These are phyloP conservation scores for Picea glauca DNA, from an alignment of 75 land plant species.

Conservation along the genomic window DNA sequence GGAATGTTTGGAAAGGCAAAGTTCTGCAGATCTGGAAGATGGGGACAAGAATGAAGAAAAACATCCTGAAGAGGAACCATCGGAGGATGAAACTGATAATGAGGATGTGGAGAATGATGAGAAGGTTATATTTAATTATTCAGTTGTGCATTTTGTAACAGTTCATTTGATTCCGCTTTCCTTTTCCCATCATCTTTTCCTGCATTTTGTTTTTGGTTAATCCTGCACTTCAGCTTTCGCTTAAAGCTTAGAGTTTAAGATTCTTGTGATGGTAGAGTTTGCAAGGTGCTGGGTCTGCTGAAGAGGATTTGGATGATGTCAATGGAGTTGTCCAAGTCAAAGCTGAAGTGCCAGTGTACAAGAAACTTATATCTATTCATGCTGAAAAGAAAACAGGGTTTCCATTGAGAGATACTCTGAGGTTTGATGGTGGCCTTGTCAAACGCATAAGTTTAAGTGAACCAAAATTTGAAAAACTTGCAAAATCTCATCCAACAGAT, in stretches of 20 bases:
- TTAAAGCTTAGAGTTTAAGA: neutral
- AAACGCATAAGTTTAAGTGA: conserved; percentile 74
- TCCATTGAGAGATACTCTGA: conserved; percentile 28
- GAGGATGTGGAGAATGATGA: conserved; percentile 9
- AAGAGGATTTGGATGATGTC: conserved; percentile 28
- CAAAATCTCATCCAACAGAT: conserved; percentile 19
- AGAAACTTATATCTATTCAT: conserved; percentile 58
- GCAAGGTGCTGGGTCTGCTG: neutral
- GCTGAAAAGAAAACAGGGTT: conserved; percentile 52
- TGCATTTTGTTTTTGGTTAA: neutral
- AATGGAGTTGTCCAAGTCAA: conserved; percentile 22
- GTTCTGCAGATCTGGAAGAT: conserved; percentile 7
- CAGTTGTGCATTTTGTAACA: neutral
- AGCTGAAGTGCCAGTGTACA: conserved; percentile 44
- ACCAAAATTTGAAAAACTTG: conserved; percentile 47
- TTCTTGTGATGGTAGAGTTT: conserved; percentile 4
- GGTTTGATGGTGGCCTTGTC: conserved; percentile 32
- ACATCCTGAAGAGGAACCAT: conserved; percentile 23
- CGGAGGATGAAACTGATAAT: conserved; percentile 29
- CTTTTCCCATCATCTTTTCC: neutral
- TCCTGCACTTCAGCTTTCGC: neutral
- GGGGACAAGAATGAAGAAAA: conserved; percentile 15
- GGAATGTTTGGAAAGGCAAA: conserved; percentile 41
- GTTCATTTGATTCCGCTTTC: neutral
- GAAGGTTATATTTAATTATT: neutral